Evolutionary conservation across 768 basidiomycete genomes (phyloP).

Genomic region (Termitomyces sp.): DNA sequence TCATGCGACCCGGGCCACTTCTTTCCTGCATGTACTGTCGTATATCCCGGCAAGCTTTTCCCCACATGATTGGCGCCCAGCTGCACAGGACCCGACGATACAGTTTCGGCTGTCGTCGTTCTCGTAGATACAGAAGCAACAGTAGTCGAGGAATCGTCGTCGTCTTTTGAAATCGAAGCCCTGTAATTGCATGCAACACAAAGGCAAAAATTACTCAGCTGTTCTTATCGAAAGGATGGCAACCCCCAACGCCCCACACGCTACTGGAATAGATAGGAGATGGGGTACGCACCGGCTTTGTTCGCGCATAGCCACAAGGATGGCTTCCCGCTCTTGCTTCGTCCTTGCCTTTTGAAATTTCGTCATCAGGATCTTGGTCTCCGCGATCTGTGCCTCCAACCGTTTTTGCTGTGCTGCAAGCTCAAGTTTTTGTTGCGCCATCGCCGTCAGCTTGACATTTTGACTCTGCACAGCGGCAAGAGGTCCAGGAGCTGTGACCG

Average conservation of each 20-base stretch:
- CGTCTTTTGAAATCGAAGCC: slow-evolving; percentile 28
- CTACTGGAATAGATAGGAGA: background rate
- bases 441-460: background rate
- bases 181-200: slow-evolving; percentile 22
- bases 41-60: background rate
- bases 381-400: slow-evolving; percentile 46
- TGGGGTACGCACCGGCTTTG: slow-evolving; percentile 45
- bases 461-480: background rate
- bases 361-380: slow-evolving; percentile 47
- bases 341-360: slow-evolving; percentile 38
- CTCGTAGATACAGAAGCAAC: background rate
- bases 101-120: background rate
- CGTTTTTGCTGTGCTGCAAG: slow-evolving; percentile 44
- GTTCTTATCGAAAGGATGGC: slow-evolving; percentile 1
- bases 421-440: slow-evolving; percentile 18
- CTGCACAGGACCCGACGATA: background rate
- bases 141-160: slow-evolving; percentile 11
- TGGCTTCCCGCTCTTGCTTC: slow-evolving; percentile 45
- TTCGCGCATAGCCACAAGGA: slow-evolving; percentile 43
- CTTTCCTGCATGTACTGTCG: slow-evolving; percentile 17
- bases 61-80: background rate
- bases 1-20: slow-evolving; percentile 43
- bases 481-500: background rate
- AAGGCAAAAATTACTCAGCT: slow-evolving; percentile 19
- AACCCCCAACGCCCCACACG: slow-evolving; percentile 8